Evolutionary conservation across 192 early-diverging fungal species (phyloP).

Genomic region (Coemansia sp.): DNA sequence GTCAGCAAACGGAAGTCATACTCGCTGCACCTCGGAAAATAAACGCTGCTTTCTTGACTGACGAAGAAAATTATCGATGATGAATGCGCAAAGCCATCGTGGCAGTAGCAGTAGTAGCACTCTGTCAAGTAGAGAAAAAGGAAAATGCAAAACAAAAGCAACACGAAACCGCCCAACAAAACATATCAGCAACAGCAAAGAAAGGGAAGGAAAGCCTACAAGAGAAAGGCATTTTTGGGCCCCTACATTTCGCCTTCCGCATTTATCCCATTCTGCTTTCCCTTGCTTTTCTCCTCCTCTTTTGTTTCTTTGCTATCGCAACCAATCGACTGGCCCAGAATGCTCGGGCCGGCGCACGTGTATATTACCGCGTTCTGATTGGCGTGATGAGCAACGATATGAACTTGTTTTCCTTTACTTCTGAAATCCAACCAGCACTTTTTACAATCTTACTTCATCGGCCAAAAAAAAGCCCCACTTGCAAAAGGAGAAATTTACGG

Average conservation of each 20-base stretch:
- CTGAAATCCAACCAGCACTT: neutral
- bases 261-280: neutral
- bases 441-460: neutral
- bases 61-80: too few relatives aligned
- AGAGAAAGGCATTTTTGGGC: neutral
- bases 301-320: conserved; percentile 8
- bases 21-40: conserved; percentile 3
- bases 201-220: too few relatives aligned
- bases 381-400: conserved; percentile 17
- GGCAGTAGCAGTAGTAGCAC: too few relatives aligned
- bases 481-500: too few relatives aligned
- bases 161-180: too few relatives aligned
- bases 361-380: neutral
- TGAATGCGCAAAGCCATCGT: too few relatives aligned
- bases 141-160: neutral
- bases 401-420: neutral
- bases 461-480: neutral
- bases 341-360: conserved; percentile 2
- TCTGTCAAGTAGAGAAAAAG: too few relatives aligned
- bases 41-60: neutral
- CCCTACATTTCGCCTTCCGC: conserved; percentile 10
- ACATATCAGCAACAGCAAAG: too few relatives aligned
- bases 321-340: conserved; percentile 11
- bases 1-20: neutral
- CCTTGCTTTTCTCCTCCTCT: neutral